A percentile compares a stretch with the other conserved stretches of the same genome.
phyloP scores from a whole-genome alignment of 2,329 filamentous ascomycete genomes.

The Claviceps pusilla region DNA sequence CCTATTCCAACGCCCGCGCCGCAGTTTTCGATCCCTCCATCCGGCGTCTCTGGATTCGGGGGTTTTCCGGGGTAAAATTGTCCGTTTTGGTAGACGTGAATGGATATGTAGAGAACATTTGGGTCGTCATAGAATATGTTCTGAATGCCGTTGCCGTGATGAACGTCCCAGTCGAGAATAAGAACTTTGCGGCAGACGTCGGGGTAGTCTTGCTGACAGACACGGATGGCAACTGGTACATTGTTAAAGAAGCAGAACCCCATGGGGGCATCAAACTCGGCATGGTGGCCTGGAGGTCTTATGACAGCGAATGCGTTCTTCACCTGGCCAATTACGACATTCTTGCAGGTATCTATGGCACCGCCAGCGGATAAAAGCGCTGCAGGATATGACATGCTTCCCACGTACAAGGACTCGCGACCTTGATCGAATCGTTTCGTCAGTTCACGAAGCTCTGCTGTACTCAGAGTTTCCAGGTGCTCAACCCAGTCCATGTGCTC shows the following conservation, averaged over 20 bases:
- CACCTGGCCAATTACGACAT: constrained; percentile 67
- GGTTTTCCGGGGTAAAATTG: constrained; percentile 67
- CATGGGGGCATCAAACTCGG: constrained; percentile 71
- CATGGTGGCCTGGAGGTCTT: constrained; percentile 86
- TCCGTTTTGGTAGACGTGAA: constrained; percentile 78
- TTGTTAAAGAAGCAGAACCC: constrained; percentile 99
- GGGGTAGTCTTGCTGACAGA: constrained; percentile 70
- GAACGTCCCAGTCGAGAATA: constrained; percentile 82
- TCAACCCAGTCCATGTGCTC: constrained; percentile 69
- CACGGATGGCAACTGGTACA: constrained; percentile 78
- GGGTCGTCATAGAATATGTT: constrained; percentile 92
- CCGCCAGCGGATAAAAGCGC: constrained; percentile 77
- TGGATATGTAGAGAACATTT: constrained; percentile 87
- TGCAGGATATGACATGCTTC: constrained; percentile 65
- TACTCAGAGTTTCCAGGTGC: constrained; percentile 34
- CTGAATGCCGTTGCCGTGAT: constrained; percentile 81
- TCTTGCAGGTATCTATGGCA: constrained; percentile 87
- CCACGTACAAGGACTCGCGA: constrained; percentile 69
- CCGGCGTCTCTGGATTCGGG: constrained; percentile 39
- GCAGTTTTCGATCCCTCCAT: constrained; percentile 46
- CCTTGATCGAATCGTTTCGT: constrained; percentile 47
- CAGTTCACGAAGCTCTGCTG: constrained; percentile 52
- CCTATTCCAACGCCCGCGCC: constrained; percentile 40
- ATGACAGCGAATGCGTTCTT: constrained; percentile 96
- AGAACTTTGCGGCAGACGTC: constrained; percentile 74